A percentile compares a stretch with the other conserved stretches of the same genome.
phyloP scores from a whole-genome alignment of 2,329 filamentous ascomycete species.

The Fusarium sp. region DNA sequence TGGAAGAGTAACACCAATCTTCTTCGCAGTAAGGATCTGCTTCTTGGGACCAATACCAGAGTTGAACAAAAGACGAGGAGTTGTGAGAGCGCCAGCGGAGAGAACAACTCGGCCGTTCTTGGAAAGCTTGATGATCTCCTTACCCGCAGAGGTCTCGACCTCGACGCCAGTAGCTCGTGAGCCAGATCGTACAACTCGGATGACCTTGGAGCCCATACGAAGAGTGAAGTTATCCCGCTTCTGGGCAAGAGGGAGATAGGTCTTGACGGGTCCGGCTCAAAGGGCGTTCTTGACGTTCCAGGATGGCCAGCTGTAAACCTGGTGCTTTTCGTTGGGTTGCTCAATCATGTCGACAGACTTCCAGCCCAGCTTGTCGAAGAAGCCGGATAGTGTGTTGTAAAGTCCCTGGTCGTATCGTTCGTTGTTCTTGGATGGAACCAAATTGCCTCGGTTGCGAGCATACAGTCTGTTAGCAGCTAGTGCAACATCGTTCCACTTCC shows the following conservation, averaged over 20 bases:
- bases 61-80: constrained; percentile 72
- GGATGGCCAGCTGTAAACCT: constrained; percentile 72
- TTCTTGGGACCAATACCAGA: constrained; percentile 72
- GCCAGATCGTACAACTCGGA: constrained; percentile 71
- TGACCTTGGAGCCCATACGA: constrained; percentile 72
- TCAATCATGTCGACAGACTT: constrained; percentile 70
- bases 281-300: constrained; percentile 76
- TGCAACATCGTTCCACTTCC: constrained; percentile 70
- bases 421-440: constrained; percentile 73
- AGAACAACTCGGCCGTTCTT: constrained; percentile 73
- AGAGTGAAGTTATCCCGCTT: constrained; percentile 73
- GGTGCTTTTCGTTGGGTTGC: constrained; percentile 72
- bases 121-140: constrained; percentile 70
- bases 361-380: constrained; percentile 73
- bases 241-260: constrained; percentile 73
- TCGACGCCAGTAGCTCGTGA: constrained; percentile 74
- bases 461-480: constrained; percentile 72
- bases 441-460: constrained; percentile 62
- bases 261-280: constrained; percentile 76
- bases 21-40: constrained; percentile 65
- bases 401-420: constrained; percentile 75
- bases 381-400: constrained; percentile 70
- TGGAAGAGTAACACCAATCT: constrained; percentile 65
- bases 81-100: constrained; percentile 75
- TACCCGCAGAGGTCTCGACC: constrained; percentile 63